Conservation (phyloP, 805 yeast species). For the Jamesozyma rosinii region DNA sequence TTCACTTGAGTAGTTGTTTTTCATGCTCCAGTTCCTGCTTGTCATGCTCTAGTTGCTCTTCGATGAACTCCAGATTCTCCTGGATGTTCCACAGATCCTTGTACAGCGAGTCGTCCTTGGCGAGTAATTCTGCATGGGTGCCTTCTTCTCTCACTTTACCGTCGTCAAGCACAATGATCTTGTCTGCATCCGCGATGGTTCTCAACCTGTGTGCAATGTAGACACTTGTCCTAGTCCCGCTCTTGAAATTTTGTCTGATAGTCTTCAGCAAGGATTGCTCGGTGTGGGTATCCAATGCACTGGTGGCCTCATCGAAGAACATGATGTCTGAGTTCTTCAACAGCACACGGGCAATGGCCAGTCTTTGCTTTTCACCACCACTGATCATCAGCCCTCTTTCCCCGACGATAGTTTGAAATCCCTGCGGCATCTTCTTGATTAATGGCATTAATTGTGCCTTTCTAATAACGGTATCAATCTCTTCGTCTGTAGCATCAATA, state of each 20-base stretch:
- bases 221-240: slow-evolving; percentile 59
- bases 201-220: slow-evolving; percentile 90
- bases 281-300: slow-evolving; percentile 93
- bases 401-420: slow-evolving; percentile 80
- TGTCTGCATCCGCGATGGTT: slow-evolving; percentile 89
- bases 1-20: no score
- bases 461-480: slow-evolving; percentile 53
- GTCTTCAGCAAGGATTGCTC: slow-evolving; percentile 77
- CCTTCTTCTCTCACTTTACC: slow-evolving; percentile 88
- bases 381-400: slow-evolving; percentile 98
- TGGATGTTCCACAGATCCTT: slow-evolving; percentile 85
- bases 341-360: slow-evolving; percentile 87
- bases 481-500: slow-evolving; percentile 60
- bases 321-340: slow-evolving; percentile 81
- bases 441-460: slow-evolving; percentile 62
- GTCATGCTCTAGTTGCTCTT: slow-evolving; percentile 29
- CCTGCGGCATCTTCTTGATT: slow-evolving; percentile 69
- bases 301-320: slow-evolving; percentile 94
- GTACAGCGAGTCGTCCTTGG: slow-evolving; percentile 52
- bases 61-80: slow-evolving; percentile 55
- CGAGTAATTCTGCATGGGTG: slow-evolving; percentile 56
- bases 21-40: background rate
- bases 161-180: slow-evolving; percentile 73
- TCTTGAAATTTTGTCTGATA: slow-evolving; percentile 55
- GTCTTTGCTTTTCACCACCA: slow-evolving; percentile 96